phyloP scores from a whole-genome alignment of 2,329 filamentous ascomycete genomes.

The Fusarium nygamai region DNA sequence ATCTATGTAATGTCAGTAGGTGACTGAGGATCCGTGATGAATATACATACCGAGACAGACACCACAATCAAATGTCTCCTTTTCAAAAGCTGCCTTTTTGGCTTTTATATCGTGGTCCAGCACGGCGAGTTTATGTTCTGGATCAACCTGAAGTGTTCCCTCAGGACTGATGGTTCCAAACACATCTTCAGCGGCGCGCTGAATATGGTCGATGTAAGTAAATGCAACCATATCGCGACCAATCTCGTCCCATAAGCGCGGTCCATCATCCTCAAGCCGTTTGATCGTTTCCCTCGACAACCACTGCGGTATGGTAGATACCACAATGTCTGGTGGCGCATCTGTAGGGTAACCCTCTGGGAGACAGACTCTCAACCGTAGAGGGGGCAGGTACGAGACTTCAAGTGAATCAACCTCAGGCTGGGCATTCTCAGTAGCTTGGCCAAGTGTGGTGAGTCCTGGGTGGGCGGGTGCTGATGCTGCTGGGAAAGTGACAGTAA shows the following conservation, averaged over 20 bases:
- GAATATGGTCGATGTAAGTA: constrained; percentile 71
- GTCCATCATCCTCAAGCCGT: constrained; percentile 60
- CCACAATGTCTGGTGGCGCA: constrained; percentile 58
- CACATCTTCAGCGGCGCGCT: constrained; percentile 66
- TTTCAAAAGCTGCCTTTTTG: constrained; percentile 79
- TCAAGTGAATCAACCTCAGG: constrained; percentile 57
- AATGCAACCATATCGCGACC: constrained; percentile 69
- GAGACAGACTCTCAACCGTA: constrained; percentile 63
- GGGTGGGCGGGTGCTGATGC: constrained; percentile 43
- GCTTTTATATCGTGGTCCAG: constrained; percentile 82
- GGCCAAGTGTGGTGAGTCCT: constrained; percentile 8
- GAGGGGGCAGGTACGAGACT: constrained; percentile 66
- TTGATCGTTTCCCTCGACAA: constrained; percentile 59
- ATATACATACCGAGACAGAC: constrained; percentile 74
- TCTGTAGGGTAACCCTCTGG: constrained; percentile 67
- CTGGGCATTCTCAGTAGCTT: constrained; percentile 21
- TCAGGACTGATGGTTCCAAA: constrained; percentile 65
- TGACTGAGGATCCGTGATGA: not conserved
- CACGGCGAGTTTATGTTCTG: constrained; percentile 73
- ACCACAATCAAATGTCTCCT: constrained; percentile 86
- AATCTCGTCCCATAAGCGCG: constrained; percentile 69
- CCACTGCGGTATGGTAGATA: constrained; percentile 68
- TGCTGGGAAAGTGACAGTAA: constrained; percentile 68
- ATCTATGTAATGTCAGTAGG: constrained; percentile 58
- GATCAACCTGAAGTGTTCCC: constrained; percentile 61